A percentile compares a stretch with the other conserved stretches of the same genome.
Conservation (phyloP, 805 yeast species). For the Candida ulmi region DNA sequence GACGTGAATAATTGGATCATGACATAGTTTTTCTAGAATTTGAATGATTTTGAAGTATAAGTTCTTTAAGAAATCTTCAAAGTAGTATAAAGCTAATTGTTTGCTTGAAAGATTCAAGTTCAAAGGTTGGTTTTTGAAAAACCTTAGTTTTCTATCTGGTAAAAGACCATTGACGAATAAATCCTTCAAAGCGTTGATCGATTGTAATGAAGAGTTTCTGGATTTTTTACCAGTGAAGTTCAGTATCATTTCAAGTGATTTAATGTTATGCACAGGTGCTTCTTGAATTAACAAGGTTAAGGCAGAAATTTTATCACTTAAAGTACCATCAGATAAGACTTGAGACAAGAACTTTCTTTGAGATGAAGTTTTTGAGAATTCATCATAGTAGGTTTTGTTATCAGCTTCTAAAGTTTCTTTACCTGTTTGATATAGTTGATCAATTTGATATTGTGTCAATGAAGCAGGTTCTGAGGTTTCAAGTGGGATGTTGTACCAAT, state of each 20-base stretch:
- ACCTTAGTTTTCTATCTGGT: constrained; percentile 76
- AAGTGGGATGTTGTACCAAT: constrained; percentile 69
- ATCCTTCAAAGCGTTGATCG: constrained; percentile 87
- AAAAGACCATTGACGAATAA: constrained; percentile 76
- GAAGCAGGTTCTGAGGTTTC: constrained; percentile 22
- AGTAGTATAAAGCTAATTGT: constrained; percentile 69
- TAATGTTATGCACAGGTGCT: constrained; percentile 85
- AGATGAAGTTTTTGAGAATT: constrained; percentile 67
- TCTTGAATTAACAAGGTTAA: constrained; percentile 89
- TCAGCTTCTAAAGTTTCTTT: constrained; percentile 61
- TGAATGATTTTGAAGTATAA: constrained; percentile 71
- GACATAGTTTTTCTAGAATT: constrained; percentile 72
- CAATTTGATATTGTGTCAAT: constrained; percentile 47
- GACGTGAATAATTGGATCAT: constrained; percentile 87
- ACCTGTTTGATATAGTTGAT: constrained; percentile 60
- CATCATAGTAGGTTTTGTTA: constrained; percentile 64
- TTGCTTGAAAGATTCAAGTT: constrained; percentile 39
- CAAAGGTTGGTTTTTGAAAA: constrained; percentile 70
- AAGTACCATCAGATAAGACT: constrained; percentile 86
- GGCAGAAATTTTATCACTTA: constrained; percentile 92
- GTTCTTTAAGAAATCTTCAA: constrained; percentile 84
- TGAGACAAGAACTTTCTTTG: constrained; percentile 86
- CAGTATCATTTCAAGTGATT: constrained; percentile 74
- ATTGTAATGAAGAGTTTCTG: constrained; percentile 87
- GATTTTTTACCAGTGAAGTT: constrained; percentile 85